phyloP scores from a whole-genome alignment of 805 yeast species.

The Tetrapisispora nanseiensis region DNA sequence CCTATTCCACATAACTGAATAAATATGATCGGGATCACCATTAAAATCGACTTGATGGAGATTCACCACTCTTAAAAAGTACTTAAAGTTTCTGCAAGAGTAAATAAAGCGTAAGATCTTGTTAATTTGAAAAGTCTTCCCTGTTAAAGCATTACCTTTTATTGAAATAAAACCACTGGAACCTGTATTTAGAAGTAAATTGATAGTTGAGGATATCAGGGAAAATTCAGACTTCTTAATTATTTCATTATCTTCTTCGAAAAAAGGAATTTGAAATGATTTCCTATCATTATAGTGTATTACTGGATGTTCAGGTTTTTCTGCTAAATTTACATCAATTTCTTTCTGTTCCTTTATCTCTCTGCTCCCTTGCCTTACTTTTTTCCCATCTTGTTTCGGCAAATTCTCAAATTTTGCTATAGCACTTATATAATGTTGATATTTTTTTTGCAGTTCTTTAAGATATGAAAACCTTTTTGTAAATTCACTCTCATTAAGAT shows the following conservation, averaged over 20 bases:
- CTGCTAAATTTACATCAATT: neutral
- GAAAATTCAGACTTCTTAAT: neutral
- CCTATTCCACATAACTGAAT: constrained; percentile 72
- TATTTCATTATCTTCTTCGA: neutral
- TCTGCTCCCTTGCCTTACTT: too few species aligned
- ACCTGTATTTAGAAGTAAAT: neutral
- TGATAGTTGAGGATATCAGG: neutral
- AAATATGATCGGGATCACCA: constrained; percentile 19
- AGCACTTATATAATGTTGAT: neutral
- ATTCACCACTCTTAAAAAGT: neutral
- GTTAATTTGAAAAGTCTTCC: neutral
- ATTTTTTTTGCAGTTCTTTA: neutral
- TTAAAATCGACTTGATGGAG: neutral
- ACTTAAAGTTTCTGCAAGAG: neutral
- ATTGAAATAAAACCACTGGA: neutral
- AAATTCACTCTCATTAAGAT: too few species aligned
- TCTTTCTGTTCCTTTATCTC: neutral
- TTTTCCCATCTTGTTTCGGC: neutral
- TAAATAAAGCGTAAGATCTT: neutral
- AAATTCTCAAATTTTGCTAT: neutral
- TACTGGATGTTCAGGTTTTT: too few species aligned
- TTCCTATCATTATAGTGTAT: too few species aligned
- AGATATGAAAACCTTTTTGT: too few species aligned
- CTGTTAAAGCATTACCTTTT: neutral
- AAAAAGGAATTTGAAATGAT: neutral